These are phyloP conservation scores for Tolypocladium inflatum DNA, from an alignment of 2,329 filamentous ascomycete genomes.

Conservation along the genomic window DNA sequence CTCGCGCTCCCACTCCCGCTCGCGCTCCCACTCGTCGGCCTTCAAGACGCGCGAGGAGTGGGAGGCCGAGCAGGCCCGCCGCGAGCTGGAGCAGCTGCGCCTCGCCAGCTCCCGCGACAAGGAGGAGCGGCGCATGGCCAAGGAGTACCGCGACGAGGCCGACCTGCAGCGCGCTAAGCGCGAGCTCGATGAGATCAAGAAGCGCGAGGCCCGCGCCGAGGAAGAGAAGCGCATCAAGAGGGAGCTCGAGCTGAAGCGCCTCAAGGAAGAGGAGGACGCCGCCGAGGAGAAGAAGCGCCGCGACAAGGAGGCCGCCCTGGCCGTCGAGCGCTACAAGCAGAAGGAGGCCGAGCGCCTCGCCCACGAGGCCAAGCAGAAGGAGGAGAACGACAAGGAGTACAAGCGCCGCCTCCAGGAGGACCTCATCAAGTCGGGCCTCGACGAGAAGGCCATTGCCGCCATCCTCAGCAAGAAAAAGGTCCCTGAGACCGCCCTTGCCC, in stretches of 20 bases:
- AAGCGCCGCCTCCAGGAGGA: conserved; percentile 47
- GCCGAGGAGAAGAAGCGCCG: conserved; percentile 32
- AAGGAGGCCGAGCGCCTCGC: conserved; percentile 36
- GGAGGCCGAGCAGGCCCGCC: conserved; percentile 27
- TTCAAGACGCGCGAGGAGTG: conserved; percentile 33
- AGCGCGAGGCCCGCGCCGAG: conserved; percentile 34
- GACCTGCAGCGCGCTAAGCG: conserved; percentile 40
- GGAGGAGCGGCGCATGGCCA: conserved; percentile 23
- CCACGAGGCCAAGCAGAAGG: conserved; percentile 37
- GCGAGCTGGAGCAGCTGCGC: conserved; percentile 35
- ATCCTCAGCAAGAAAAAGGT: conserved; percentile 49
- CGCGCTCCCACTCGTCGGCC: conserved; percentile 19
- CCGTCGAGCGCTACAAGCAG: conserved; percentile 41
- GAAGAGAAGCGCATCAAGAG: conserved; percentile 42
- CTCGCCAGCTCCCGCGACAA: conserved; percentile 29
- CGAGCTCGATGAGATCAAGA: conserved; percentile 37
- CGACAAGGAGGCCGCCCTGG: conserved; percentile 36
- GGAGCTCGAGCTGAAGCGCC: conserved; percentile 39
- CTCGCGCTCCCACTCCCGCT: conserved; percentile 18
- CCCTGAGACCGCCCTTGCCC: conserved; percentile 17
- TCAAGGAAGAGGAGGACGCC: conserved; percentile 34
- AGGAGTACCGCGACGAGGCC: conserved; percentile 34
- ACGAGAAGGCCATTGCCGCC: conserved; percentile 48
- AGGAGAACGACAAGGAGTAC: conserved; percentile 43
- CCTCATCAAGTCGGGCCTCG: conserved; percentile 47